Evolutionary conservation across 345 rosid genomes (phyloP), one percentile per base, ranked within the genome.

Genomic region (Brassica juncea): DNA sequence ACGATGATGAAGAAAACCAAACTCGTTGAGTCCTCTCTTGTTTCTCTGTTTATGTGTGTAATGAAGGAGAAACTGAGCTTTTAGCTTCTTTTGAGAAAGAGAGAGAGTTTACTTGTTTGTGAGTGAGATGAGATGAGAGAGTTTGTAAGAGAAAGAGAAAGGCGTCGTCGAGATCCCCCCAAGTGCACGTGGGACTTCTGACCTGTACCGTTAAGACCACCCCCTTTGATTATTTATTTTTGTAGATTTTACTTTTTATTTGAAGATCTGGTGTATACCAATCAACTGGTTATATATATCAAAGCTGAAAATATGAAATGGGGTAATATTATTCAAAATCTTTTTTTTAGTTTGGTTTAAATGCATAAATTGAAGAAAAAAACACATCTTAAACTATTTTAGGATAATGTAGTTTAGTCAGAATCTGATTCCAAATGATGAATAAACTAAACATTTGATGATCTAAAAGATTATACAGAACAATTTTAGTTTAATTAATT

Each of bases 161-260:
- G 52, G 70, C 52, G 82, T 83, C 59, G 57, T 52, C 62, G 84
- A 78, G 84, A 14, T 80, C 81, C 82, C 80, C 80, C 86, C 80
- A 79, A 80, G 58, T 81, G 89, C 91, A 88, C 91, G 89, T 88
- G 91, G 76, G 82, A 75, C 23, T 79, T 79, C 77, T 79, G 77
- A 79, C 54, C 30, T 72, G 68, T 60, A 83, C 89, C 80, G 88
- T 79, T 39, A 10, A 39, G 47, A 39, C 10, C 47, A 39, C 12
- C 47, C 35, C 3, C 47, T 39, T 39, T 39, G 47, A 2, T 39
- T 39, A 2, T 9, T 39, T 9, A 39, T 39, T 9, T 27, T 34
- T 2, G 58, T 68, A 6, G 6, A 12, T 19, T 8, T 42, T 49
- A 28, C 16, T 7, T 10, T 59, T 28, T 28, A 11, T 9, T 11